phyloP scores from a whole-genome alignment of 2,329 filamentous ascomycete genomes.

The Leptodontidium sp. region DNA sequence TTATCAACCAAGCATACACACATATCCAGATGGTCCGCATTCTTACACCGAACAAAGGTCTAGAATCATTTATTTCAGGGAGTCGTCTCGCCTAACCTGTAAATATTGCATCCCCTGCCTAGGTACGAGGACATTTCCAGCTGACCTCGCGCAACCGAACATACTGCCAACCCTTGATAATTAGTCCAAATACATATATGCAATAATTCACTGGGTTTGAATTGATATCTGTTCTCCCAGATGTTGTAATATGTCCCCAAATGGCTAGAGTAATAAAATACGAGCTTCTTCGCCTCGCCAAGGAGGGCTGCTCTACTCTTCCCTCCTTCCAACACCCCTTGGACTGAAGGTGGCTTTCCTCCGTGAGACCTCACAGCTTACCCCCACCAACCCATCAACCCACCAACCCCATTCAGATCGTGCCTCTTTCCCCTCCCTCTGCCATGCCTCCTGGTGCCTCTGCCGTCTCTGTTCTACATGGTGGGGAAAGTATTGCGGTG shows the following conservation, averaged over 20 bases:
- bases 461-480: conserved; percentile 2
- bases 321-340: background rate
- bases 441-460: background rate
- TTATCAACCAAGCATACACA: too few species aligned
- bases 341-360: background rate
- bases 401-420: conserved; percentile 24
- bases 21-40: too few species aligned
- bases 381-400: background rate
- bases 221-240: background rate
- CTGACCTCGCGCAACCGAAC: too few species aligned
- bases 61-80: background rate
- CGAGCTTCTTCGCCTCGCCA: background rate
- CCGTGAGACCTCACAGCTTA: background rate
- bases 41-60: too few species aligned
- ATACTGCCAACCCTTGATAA: too few species aligned
- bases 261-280: background rate
- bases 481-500: background rate
- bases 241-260: background rate
- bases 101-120: background rate
- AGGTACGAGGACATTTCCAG: too few species aligned
- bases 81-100: background rate
- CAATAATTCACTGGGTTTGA: too few species aligned
- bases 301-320: background rate
- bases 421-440: conserved; percentile 26
- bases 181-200: too few species aligned